phyloP scores from a whole-genome alignment of 1,284 basidiomycete genomes.

The Heliocybe sulcata region DNA sequence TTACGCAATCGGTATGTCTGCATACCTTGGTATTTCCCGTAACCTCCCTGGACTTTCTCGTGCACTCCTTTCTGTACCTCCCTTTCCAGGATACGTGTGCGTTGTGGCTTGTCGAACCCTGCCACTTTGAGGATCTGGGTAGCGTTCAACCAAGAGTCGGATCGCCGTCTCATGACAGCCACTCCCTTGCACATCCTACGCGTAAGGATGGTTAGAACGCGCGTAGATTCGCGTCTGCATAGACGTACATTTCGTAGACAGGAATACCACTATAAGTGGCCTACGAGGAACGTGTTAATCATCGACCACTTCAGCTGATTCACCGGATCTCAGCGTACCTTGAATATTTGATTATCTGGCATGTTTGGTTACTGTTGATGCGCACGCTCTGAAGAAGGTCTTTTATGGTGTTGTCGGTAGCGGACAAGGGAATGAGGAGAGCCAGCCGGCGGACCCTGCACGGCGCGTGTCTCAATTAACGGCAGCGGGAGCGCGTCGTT shows the following conservation, averaged over 20 bases:
- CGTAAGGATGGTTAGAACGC: conserved; percentile 25
- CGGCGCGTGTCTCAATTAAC: too few species aligned
- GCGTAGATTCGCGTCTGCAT: conserved; percentile 25
- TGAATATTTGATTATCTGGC: conserved; percentile 79
- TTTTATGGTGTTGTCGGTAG: not conserved
- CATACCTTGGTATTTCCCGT: conserved; percentile 98
- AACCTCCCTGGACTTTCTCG: conserved; percentile 99
- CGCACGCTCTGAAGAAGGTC: not conserved
- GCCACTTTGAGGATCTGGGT: conserved; percentile 99
- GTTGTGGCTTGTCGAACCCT: conserved; percentile 98
- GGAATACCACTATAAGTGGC: conserved; percentile 86
- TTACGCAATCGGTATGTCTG: conserved; percentile 1
- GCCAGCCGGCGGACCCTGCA: not conserved
- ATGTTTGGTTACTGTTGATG: conserved; percentile 26
- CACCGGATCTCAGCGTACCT: conserved; percentile 35
- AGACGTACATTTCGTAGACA: conserved; percentile 77
- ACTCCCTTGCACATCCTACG: conserved; percentile 89
- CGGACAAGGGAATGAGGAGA: not conserved
- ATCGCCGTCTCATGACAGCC: conserved; percentile 94
- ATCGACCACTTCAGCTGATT: conserved; percentile 6
- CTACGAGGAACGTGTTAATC: conserved; percentile 29
- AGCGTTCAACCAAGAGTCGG: conserved; percentile 97
- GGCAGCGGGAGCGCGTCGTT: too few species aligned
- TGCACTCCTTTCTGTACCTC: conserved; percentile 99
- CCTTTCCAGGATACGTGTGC: conserved; percentile 94